phyloP scores from a whole-genome alignment of 225 moss, liverwort and hornwort genomes.

The Lunularia cruciata region DNA sequence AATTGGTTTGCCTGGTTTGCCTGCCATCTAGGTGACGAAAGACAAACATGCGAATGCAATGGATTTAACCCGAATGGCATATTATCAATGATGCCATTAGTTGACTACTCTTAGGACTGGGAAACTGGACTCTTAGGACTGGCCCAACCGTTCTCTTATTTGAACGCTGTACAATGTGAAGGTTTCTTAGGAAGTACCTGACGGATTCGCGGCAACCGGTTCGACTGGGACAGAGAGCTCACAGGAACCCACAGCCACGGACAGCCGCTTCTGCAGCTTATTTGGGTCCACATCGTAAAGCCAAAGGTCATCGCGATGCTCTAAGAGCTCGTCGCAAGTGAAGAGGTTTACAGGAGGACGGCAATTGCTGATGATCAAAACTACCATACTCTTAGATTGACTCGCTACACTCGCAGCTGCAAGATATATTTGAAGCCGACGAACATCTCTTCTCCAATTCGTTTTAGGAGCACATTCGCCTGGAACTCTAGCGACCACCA shows the following conservation, averaged over 20 bases:
- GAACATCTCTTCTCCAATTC: slow-evolving; percentile 42
- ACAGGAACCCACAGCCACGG: slow-evolving; percentile 75
- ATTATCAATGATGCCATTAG: no score
- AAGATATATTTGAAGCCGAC: slow-evolving; percentile 56
- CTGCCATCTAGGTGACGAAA: no score
- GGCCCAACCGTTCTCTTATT: no score
- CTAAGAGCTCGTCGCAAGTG: slow-evolving; percentile 62
- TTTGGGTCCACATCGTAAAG: slow-evolving; percentile 54
- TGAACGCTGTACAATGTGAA: no score
- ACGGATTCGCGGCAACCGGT: neutral
- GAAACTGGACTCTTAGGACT: no score
- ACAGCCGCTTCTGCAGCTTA: slow-evolving; percentile 47
- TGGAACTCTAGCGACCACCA: slow-evolving; percentile 56
- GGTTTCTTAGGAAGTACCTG: no score
- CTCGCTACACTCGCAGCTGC: slow-evolving; percentile 60
- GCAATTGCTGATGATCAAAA: slow-evolving; percentile 60
- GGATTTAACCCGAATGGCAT: no score
- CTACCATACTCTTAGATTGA: slow-evolving; percentile 36
- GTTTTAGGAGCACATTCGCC: slow-evolving; percentile 23
- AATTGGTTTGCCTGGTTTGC: no score
- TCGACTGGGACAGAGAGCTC: slow-evolving; percentile 54
- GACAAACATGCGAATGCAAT: no score
- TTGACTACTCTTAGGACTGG: no score
- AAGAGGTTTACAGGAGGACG: slow-evolving; percentile 62
- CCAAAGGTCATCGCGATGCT: slow-evolving; percentile 54